These are phyloP conservation scores for Brettanomyces nanus DNA, from an alignment of 805 yeast genomes.

Conservation along the genomic window DNA sequence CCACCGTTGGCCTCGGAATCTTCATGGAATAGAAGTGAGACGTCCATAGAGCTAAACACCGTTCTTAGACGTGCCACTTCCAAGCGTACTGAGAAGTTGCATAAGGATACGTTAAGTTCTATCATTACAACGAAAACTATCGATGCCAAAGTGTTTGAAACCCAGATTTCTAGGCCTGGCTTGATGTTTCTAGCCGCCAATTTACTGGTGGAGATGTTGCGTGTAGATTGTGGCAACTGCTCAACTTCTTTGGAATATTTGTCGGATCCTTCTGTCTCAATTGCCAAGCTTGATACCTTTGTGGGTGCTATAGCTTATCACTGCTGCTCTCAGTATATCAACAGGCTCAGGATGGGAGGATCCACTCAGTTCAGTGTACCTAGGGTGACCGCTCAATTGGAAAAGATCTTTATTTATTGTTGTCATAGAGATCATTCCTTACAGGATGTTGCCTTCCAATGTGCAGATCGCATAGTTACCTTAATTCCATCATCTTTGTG, in stretches of 20 bases:
- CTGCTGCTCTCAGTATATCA: slow-evolving; percentile 49
- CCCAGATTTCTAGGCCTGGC: slow-evolving; percentile 58
- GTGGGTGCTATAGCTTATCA: slow-evolving; percentile 58
- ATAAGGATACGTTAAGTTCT: slow-evolving; percentile 49
- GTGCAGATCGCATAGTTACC: slow-evolving; percentile 60
- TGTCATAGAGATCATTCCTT: slow-evolving; percentile 71
- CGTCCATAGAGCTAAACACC: slow-evolving; percentile 86
- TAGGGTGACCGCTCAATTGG: slow-evolving; percentile 59
- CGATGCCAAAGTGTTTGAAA: slow-evolving; percentile 33
- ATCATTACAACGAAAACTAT: slow-evolving; percentile 43
- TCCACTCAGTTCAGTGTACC: slow-evolving; percentile 48
- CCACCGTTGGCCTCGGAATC: slow-evolving; percentile 82
- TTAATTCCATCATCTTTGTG: slow-evolving; percentile 74
- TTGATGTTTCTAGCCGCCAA: slow-evolving; percentile 84
- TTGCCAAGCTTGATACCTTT: slow-evolving; percentile 58
- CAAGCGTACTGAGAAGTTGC: slow-evolving; percentile 68
- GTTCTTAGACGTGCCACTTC: slow-evolving; percentile 86
- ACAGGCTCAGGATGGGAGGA: slow-evolving; percentile 43
- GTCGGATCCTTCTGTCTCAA: slow-evolving; percentile 74
- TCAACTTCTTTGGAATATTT: slow-evolving; percentile 70
- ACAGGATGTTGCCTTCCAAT: slow-evolving; percentile 72
- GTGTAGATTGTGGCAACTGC: slow-evolving; percentile 77
- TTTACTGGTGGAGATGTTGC: slow-evolving; percentile 64
- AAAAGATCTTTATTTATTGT: slow-evolving; percentile 56
- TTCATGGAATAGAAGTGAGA: slow-evolving; percentile 78